Percentiles rank a stretch among this genome's conserved stretches.
Conservation (phyloP, 192 early-diverging fungal genomes). For the Haplosporangium gracile region DNA sequence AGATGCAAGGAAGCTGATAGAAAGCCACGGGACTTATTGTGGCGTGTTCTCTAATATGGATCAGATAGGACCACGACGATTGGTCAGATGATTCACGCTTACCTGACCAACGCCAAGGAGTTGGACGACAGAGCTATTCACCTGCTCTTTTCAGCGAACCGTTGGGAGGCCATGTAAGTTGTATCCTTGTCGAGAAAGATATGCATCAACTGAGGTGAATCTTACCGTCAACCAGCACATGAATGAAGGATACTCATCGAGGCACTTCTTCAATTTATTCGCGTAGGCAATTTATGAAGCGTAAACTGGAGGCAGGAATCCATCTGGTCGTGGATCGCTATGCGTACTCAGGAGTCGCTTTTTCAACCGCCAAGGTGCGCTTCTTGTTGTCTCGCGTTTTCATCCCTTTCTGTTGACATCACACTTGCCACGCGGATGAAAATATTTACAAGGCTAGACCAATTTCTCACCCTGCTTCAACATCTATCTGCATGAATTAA, state of each 20-base stretch:
- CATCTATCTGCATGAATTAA: not conserved
- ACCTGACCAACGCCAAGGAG: conserved; percentile 77
- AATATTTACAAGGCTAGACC: not conserved
- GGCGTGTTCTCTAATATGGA: not conserved
- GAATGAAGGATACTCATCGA: not conserved
- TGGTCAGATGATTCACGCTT: conserved; percentile 91
- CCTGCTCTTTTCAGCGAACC: conserved; percentile 95
- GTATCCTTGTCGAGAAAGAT: not conserved
- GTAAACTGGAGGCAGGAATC: conserved; percentile 73
- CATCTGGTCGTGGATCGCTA: conserved; percentile 94
- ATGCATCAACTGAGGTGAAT: not conserved
- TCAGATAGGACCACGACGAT: conserved; percentile 90
- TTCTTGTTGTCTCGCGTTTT: not conserved
- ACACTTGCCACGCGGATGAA: not conserved
- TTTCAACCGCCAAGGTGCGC: conserved; percentile 86
- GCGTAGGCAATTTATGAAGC: conserved; percentile 68
- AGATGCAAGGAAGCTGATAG: not conserved
- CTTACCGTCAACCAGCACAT: not conserved
- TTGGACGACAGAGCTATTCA: conserved; percentile 90
- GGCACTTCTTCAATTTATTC: not conserved
- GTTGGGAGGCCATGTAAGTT: conserved; percentile 90
- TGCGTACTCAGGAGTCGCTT: conserved; percentile 95
- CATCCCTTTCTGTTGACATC: not conserved
- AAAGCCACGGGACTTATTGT: not conserved
- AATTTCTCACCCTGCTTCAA: not conserved